Evolutionary conservation across 73 alveolate genomes (phyloP), one percentile per base, ranked within the genome.

Genomic region (Tetrahymena elliotti): DNA sequence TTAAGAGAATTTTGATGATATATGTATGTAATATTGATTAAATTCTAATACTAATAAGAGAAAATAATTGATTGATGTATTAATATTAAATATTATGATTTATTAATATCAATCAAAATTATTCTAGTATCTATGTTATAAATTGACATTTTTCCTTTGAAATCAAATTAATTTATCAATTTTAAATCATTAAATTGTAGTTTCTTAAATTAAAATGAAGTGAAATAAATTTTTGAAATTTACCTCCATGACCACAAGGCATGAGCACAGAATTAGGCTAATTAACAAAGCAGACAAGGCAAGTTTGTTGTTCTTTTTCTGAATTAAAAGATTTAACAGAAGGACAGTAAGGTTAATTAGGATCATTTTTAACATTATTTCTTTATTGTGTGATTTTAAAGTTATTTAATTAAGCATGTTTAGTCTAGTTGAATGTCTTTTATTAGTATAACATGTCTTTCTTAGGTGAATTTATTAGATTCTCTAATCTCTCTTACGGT

Each of bases 231-330:
- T n/a, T 47, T 47, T 47, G 20, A 47, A 47, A 47, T 12, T 47
- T 68, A 68, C 88, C 88, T 68, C 88, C 88, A 68, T 68, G 88
- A n/a, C 88, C 88, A 10, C 88, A 68, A 22, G 88, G 88, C 88
- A 68, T 68, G 0, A 68, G 36, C 10, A 68, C 88, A 6, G 88
- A 68, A 31, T 68, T 31, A 1, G 88, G 88, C 38, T 68, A 68
- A 18, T 68, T 68, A 4, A 68, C 88, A 68, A 68, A 68, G 88
- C 88, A 68, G 0, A 68, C 88, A n/a, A 68, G 36, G 33, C 88
- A 68, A 24, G 88, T 68, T 24, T 68, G 22, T 68, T 68, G 20
- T 10, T 68, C 88, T 31, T 68, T 68, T 3, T 68, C 88, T 2
- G 88, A 68, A 6, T 68, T n/a, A 68, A 31, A 68, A 10, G 88